These are phyloP conservation scores for Glycine soja DNA, from an alignment of 306 rosid genomes.

Conservation along the genomic window DNA sequence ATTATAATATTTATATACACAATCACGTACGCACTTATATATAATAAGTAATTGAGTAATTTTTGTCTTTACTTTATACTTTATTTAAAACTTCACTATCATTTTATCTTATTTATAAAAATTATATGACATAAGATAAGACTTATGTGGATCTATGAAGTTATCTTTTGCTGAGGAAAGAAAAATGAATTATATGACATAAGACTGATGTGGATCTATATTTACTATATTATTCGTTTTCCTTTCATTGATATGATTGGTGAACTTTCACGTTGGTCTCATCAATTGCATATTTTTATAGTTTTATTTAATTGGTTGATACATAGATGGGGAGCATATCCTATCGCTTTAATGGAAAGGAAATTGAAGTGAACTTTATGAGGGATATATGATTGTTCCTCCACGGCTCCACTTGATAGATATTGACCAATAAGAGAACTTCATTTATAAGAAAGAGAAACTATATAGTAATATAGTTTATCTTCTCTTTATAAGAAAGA, in stretches of 20 bases:
- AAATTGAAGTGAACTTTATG: background rate
- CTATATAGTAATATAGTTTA: too few species aligned
- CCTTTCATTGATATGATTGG: too few species aligned
- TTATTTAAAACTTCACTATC: too few species aligned
- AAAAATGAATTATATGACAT: background rate
- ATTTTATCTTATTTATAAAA: too few species aligned
- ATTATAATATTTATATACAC: background rate
- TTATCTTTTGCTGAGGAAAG: too few species aligned
- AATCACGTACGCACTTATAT: background rate
- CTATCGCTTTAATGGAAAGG: background rate
- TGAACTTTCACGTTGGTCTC: background rate
- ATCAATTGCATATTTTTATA: background rate
- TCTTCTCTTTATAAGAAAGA: too few species aligned
- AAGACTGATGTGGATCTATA: background rate
- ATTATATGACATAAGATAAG: too few species aligned
- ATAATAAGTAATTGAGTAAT: too few species aligned
- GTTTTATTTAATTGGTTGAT: slow-evolving; percentile 1
- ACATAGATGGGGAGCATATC: slow-evolving; percentile 8
- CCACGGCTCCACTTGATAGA: slow-evolving; percentile 3
- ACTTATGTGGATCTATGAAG: too few species aligned
- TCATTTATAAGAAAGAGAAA: too few species aligned
- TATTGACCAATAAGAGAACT: background rate
- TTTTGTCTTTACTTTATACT: too few species aligned
- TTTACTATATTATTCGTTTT: too few species aligned
- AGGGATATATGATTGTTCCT: background rate